Evolutionary conservation across 164 flowering plant genomes (phyloP).

Genomic region (Kingdonia uniflora): DNA sequence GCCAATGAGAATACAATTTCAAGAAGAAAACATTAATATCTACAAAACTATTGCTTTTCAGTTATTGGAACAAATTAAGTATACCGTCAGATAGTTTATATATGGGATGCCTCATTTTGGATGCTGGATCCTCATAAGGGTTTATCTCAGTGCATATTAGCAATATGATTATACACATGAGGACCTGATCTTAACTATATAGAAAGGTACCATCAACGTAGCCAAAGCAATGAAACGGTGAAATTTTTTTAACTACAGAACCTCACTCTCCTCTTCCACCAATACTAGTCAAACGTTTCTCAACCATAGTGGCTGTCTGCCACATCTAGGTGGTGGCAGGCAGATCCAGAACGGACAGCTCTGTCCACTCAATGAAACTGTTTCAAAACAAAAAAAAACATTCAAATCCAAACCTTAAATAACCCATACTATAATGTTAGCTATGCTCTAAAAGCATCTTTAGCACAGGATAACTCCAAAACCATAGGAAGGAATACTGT

Average conservation of each 20-base stretch:
- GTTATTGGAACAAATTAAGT: no score
- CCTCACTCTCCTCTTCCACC: slow-evolving; percentile 97
- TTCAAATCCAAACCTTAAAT: neutral
- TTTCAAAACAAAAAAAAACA: slow-evolving; percentile 13
- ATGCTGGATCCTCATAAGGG: no score
- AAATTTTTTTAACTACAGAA: neutral
- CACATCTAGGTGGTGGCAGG: slow-evolving; percentile 95
- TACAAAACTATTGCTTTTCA: no score
- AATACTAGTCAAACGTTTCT: slow-evolving; percentile 83
- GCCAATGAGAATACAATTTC: no score
- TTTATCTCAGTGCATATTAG: no score
- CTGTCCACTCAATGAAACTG: slow-evolving; percentile 98
- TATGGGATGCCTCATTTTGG: no score
- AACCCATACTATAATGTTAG: neutral
- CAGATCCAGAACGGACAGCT: slow-evolving; percentile 68
- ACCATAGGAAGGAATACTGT: slow-evolving; percentile 46
- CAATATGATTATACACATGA: neutral
- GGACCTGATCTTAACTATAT: neutral
- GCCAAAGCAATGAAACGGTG: slow-evolving; percentile 1
- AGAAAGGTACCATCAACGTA: neutral
- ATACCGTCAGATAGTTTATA: no score
- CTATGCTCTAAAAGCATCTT: neutral
- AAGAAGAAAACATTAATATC: no score
- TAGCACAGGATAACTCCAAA: neutral
- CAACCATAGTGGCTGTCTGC: slow-evolving; percentile 94